phyloP scores from a whole-genome alignment of 2,329 filamentous ascomycete genomes.

The Sporothrix protearum region DNA sequence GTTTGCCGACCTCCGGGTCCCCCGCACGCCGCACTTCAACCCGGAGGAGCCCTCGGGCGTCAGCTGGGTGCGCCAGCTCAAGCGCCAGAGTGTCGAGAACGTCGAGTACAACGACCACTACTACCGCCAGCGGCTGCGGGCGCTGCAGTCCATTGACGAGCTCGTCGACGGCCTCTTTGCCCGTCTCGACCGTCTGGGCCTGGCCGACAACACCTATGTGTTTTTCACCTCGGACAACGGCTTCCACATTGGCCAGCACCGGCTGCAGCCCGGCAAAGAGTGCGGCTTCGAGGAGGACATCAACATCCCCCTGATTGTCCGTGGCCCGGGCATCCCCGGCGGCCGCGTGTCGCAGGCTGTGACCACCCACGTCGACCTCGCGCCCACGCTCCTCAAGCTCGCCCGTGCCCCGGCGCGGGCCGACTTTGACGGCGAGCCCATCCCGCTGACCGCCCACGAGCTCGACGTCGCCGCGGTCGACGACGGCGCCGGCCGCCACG shows the following conservation, averaged over 20 bases:
- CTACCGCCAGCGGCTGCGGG: constrained; percentile 49
- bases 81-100: constrained; percentile 40
- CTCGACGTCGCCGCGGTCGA: constrained; percentile 28
- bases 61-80: constrained; percentile 46
- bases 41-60: constrained; percentile 49
- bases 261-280: constrained; percentile 55
- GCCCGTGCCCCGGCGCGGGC: constrained; percentile 39
- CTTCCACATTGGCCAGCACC: constrained; percentile 57
- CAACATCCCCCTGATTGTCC: constrained; percentile 56
- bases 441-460: constrained; percentile 40
- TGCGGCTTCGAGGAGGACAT: constrained; percentile 58
- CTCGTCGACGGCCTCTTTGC: constrained; percentile 47
- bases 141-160: constrained; percentile 55
- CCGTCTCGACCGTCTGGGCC: constrained; percentile 47
- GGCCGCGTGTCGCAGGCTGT: constrained; percentile 44
- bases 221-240: constrained; percentile 59
- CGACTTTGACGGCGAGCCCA: constrained; percentile 55
- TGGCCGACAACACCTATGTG: constrained; percentile 59
- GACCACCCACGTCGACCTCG: constrained; percentile 60
- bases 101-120: constrained; percentile 50
- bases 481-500: constrained; percentile 36
- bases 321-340: constrained; percentile 53
- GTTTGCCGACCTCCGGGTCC: constrained; percentile 57
- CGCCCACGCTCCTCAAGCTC: constrained; percentile 54
- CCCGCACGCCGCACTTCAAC: constrained; percentile 64